A percentile compares a stretch with the other conserved stretches of the same genome.
Conservation (phyloP, 805 yeast genomes). For the Blastobotrys chiropterorum region DNA sequence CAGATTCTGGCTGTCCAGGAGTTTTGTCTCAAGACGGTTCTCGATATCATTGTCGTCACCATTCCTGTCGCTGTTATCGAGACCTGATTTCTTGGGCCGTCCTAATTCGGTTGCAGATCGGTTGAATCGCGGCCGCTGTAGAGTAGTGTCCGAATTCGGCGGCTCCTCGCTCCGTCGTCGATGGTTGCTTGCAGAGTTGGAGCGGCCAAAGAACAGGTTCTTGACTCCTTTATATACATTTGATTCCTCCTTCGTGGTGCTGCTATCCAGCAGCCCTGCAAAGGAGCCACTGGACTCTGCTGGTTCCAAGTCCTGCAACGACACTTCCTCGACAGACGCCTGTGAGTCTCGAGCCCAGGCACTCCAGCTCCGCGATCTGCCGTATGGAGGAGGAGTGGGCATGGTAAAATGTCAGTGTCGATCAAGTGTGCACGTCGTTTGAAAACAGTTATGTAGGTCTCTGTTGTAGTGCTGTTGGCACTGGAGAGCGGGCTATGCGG, state of each 20-base stretch:
- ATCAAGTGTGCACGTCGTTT: no score
- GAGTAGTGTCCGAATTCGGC: not conserved
- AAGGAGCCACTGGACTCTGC: not conserved
- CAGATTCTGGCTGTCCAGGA: conserved; percentile 1
- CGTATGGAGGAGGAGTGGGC: not conserved
- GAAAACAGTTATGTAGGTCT: not conserved
- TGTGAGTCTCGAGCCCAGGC: not conserved
- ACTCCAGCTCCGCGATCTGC: not conserved
- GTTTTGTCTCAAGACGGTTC: conserved; percentile 1
- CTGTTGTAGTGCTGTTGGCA: no score
- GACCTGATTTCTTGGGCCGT: not conserved
- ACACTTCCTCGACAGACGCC: not conserved
- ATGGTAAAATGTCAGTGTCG: not conserved
- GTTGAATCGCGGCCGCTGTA: not conserved
- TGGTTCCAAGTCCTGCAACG: conserved; percentile 1
- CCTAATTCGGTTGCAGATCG: not conserved
- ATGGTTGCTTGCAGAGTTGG: not conserved
- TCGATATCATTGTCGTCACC: conserved; percentile 1
- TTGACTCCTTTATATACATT: conserved; percentile 11
- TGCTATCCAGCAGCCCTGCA: not conserved
- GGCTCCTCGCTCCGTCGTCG: not conserved
- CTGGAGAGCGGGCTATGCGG: no score
- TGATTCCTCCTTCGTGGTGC: not conserved
- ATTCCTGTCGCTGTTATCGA: not conserved
- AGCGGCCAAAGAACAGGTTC: conserved; percentile 9